Evolutionary conservation across 768 basidiomycete genomes (phyloP), one percentile per base, ranked within the genome.

Genomic region (Tylopilus vinaceipallidus): DNA sequence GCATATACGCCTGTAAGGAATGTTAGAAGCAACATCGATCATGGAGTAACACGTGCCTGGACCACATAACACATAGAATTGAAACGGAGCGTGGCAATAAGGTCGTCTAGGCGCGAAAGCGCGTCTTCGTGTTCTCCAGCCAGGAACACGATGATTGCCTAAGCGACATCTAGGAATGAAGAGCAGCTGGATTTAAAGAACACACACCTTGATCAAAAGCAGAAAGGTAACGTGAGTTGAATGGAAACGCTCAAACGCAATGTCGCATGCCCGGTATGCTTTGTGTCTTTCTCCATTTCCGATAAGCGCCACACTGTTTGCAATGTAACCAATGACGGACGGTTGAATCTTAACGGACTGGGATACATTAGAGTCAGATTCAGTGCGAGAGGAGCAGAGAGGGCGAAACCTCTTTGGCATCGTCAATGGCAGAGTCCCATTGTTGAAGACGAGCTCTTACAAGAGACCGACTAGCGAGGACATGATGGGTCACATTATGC

Each of bases 131-230:
- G 27, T 9, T 45, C 37, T 22, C 37, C 32, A 0, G 46, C 41
- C 14, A 53, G 33, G 13, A 42, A 47, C 4, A 43, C 6, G 14
- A 54, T 24, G 5, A 50, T 6, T 13, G 48, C 43, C 48, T 54
- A 20, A 30, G 17, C 2, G 0, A 37, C 2, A 13, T 20, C 2
- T 12, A n/a, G 19, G 27, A 12, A 7, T 4, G 0, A 2, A n/a
- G n/a, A n/a, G n/a, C n/a, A n/a, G n/a, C n/a, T n/a, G n/a, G n/a
- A n/a, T n/a, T n/a, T n/a, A n/a, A n/a, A n/a, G 11, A 26, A 37
- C n/a, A 47, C 45, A n/a, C 11, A 39, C 52, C 38, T 55, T 55
- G 38, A 37, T 32, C 2, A 54, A 12, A 17, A 51, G 44, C 12
- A 46, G 40, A 14, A 32, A 27, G 7, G 6, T 37, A 10, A 23